phyloP scores from a whole-genome alignment of 441 rosid genomes.

The Brassica balearica region DNA sequence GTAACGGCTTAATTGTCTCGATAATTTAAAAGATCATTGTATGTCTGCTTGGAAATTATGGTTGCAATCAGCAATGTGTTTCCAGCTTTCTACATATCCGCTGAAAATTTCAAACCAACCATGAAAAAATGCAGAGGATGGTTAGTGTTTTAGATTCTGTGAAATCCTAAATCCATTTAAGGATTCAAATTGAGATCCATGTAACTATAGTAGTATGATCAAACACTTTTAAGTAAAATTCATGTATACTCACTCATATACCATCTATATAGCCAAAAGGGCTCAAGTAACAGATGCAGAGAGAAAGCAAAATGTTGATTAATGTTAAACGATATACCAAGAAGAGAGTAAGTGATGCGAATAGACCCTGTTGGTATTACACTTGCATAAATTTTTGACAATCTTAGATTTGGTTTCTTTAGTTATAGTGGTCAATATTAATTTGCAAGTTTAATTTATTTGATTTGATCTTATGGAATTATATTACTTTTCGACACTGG shows the following conservation, averaged over 20 bases:
- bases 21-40: not conserved
- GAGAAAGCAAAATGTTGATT: too few relatives aligned
- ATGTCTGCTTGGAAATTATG: not conserved
- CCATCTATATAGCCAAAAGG: too few relatives aligned
- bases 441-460: too few relatives aligned
- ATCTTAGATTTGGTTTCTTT: not conserved
- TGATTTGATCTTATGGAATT: too few relatives aligned
- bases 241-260: too few relatives aligned
- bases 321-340: not conserved
- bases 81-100: not conserved
- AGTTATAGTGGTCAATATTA: too few relatives aligned
- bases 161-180: not conserved
- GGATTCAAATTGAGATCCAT: not conserved
- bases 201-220: not conserved
- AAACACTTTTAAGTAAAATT: too few relatives aligned
- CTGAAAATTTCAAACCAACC: not conserved
- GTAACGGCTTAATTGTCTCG: not conserved
- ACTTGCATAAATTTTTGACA: not conserved
- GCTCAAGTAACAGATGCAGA: too few relatives aligned
- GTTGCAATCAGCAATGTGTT: not conserved
- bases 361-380: not conserved
- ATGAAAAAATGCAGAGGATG: not conserved
- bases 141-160: not conserved
- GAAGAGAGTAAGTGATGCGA: constrained; percentile 1
- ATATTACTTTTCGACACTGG: too few relatives aligned